A percentile compares a stretch with the other conserved stretches of the same genome.
These are phyloP conservation scores for Microthyrium microscopicum DNA, from an alignment of 2,329 filamentous ascomycete species.

Conservation along the genomic window DNA sequence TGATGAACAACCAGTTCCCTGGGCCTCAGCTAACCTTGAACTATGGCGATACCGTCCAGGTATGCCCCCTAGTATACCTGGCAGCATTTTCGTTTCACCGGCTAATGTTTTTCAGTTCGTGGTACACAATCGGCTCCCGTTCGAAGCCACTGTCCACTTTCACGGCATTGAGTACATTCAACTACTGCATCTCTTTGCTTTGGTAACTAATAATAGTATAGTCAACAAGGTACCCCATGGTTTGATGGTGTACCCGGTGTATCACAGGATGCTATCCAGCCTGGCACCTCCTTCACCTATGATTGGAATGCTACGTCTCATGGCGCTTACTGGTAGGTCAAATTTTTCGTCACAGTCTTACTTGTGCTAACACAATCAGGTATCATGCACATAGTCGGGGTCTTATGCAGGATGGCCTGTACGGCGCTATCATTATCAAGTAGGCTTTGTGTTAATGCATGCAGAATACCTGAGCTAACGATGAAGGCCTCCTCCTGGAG, in stretches of 20 bases:
- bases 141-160: background rate
- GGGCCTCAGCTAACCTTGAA: too few species aligned
- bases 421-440: too few species aligned
- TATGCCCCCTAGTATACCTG: too few species aligned
- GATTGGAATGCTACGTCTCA: background rate
- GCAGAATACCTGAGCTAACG: too few species aligned
- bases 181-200: background rate
- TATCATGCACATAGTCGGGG: background rate
- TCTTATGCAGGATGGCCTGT: too few species aligned
- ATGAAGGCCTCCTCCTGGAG: too few species aligned
- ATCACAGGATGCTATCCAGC: background rate
- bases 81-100: too few species aligned
- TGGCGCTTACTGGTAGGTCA: slow-evolving; percentile 11
- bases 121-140: background rate
- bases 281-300: background rate
- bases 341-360: background rate
- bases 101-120: background rate
- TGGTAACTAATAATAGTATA: background rate
- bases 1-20: too few species aligned
- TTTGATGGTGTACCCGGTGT: background rate
- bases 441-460: too few species aligned
- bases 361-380: background rate
- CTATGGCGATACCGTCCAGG: too few species aligned
- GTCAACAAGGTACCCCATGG: background rate
- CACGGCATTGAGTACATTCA: background rate